These are phyloP conservation scores for Themeda triandra DNA, from an alignment of 176 grass and related monocot species.

Conservation along the genomic window DNA sequence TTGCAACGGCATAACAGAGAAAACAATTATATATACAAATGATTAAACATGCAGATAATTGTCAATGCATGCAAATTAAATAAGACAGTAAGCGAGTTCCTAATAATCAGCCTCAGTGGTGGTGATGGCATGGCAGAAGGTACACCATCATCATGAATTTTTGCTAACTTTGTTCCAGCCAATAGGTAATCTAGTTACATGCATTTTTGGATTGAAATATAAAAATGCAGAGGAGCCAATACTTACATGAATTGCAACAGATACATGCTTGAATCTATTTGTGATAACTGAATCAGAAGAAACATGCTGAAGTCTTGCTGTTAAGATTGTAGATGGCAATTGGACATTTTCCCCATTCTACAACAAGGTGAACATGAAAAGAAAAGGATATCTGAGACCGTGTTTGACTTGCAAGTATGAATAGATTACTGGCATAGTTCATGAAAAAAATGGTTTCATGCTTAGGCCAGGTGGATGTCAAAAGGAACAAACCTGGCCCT, in stretches of 20 bases:
- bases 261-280: constrained; percentile 54
- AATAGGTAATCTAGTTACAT: constrained; percentile 25
- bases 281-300: constrained; percentile 55
- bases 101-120: background rate
- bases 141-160: background rate
- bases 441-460: background rate
- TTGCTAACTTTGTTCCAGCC: background rate
- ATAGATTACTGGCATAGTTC: background rate
- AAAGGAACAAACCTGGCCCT: constrained; percentile 59
- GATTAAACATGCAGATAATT: background rate
- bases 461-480: background rate
- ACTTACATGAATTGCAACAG: constrained; percentile 66
- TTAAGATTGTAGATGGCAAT: constrained; percentile 41
- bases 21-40: background rate
- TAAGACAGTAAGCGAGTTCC: background rate
- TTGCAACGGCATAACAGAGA: background rate
- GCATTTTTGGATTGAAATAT: constrained; percentile 6
- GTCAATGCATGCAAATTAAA: background rate
- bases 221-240: background rate
- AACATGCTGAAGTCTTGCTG: constrained; percentile 47
- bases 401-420: background rate
- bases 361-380: constrained; percentile 36
- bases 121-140: background rate
- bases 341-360: constrained; percentile 48
- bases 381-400: background rate